Percentiles rank a stretch among this genome's conserved stretches.
Evolutionary conservation across 2,329 filamentous ascomycete species (phyloP).

Genomic region (Celoporthe dispersa): DNA sequence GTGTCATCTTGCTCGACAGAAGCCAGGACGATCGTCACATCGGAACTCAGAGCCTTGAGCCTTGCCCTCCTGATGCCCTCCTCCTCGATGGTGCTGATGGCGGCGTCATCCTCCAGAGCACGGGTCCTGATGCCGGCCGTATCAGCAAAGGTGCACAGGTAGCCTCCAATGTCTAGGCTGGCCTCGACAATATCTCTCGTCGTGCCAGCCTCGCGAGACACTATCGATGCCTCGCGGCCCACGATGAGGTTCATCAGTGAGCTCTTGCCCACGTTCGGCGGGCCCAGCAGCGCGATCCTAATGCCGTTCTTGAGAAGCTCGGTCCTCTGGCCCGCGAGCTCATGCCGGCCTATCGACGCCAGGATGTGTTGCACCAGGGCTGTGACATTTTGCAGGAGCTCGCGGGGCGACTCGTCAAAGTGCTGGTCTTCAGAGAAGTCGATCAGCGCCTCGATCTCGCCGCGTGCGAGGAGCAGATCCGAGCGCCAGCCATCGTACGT

Average conservation of each 20-base stretch:
- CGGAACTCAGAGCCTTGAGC: slow-evolving; percentile 78
- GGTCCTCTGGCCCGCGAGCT: slow-evolving; percentile 77
- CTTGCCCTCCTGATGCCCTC: slow-evolving; percentile 91
- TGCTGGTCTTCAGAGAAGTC: slow-evolving; percentile 98
- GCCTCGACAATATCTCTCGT: slow-evolving; percentile 94
- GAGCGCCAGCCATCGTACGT: slow-evolving; percentile 85
- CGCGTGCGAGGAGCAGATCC: slow-evolving; percentile 77
- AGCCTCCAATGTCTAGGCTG: slow-evolving; percentile 85
- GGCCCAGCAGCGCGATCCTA: slow-evolving; percentile 81
- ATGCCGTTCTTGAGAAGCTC: slow-evolving; percentile 87
- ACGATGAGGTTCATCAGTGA: slow-evolving; percentile 90
- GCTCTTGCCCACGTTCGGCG: slow-evolving; percentile 94
- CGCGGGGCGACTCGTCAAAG: slow-evolving; percentile 83
- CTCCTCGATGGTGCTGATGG: slow-evolving; percentile 76
- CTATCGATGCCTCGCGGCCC: slow-evolving; percentile 91
- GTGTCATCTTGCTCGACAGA: slow-evolving; percentile 63
- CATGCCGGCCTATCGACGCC: slow-evolving; percentile 68
- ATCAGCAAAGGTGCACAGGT: slow-evolving; percentile 91
- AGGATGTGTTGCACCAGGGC: slow-evolving; percentile 65
- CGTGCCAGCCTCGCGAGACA: slow-evolving; percentile 89
- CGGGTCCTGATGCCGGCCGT: slow-evolving; percentile 81
- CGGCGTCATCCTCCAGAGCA: slow-evolving; percentile 31
- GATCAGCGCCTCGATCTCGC: slow-evolving; percentile 92
- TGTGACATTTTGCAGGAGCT: slow-evolving; percentile 73
- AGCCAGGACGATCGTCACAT: slow-evolving; percentile 81